phyloP scores from a whole-genome alignment of 139 green algal genomes.

The Diplosphaera chodatii region DNA sequence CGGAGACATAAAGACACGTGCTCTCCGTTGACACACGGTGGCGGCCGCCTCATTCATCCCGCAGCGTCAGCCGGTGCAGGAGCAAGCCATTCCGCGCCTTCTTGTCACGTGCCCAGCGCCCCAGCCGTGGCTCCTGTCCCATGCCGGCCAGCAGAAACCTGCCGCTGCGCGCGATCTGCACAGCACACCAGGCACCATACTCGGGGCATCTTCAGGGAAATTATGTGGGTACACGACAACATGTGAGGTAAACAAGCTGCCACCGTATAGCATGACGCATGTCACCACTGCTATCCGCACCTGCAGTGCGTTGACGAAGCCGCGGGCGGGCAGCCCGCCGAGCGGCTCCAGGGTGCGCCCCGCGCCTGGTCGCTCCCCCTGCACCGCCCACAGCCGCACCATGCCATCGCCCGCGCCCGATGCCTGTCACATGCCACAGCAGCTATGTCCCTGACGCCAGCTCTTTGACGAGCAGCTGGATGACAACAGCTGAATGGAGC shows the following conservation, averaged over 20 bases:
- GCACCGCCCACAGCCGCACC: constrained; percentile 77
- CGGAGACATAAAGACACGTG: too few species aligned
- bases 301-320: constrained; percentile 86
- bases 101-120: constrained; percentile 73
- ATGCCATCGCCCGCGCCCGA: constrained; percentile 81
- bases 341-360: constrained; percentile 31
- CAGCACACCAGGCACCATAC: neutral
- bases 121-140: constrained; percentile 89
- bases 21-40: too few species aligned
- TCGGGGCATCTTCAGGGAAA: too few species aligned
- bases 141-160: constrained; percentile 77
- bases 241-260: too few species aligned
- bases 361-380: constrained; percentile 10
- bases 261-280: too few species aligned
- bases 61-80: constrained; percentile 52
- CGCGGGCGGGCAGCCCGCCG: constrained; percentile 58
- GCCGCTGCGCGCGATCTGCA: constrained; percentile 53
- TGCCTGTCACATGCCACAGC: constrained; percentile 28
- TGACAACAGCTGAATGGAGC: neutral
- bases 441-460: too few species aligned
- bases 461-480: neutral
- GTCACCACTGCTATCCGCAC: too few species aligned
- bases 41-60: constrained; percentile 12
- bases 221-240: too few species aligned
- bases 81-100: constrained; percentile 78